phyloP scores from a whole-genome alignment of 2,329 filamentous ascomycete genomes.

The Fonsecaea pugnacius region DNA sequence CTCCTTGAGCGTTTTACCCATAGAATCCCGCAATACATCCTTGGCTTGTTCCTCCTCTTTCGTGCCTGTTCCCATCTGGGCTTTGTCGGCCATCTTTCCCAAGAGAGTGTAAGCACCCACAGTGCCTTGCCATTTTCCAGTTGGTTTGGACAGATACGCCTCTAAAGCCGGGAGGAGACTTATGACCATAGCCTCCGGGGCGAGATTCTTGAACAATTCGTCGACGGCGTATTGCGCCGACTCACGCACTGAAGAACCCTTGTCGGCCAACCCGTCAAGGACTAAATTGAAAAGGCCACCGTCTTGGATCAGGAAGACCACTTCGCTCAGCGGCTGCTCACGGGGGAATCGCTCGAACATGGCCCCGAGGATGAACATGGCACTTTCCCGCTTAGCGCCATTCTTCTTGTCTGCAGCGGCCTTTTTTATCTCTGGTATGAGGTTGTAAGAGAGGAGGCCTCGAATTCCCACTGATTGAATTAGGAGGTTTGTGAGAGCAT shows the following conservation, averaged over 20 bases:
- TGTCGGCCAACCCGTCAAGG: constrained; percentile 86
- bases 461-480: constrained; percentile 68
- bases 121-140: constrained; percentile 96
- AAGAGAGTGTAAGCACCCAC: constrained; percentile 83
- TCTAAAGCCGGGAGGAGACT: constrained; percentile 78
- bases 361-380: constrained; percentile 92
- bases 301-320: constrained; percentile 80
- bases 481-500: constrained; percentile 66
- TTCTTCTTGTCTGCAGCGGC: constrained; percentile 93
- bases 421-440: constrained; percentile 70
- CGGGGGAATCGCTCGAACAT: constrained; percentile 87
- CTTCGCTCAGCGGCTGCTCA: constrained; percentile 76
- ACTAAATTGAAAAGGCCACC: constrained; percentile 72
- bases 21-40: constrained; percentile 84
- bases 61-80: constrained; percentile 80
- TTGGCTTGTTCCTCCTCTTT: constrained; percentile 85
- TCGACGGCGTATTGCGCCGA: constrained; percentile 94
- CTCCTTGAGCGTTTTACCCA: constrained; percentile 83
- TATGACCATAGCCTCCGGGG: constrained; percentile 78
- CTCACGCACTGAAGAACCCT: constrained; percentile 84
- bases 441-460: constrained; percentile 64
- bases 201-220: constrained; percentile 78
- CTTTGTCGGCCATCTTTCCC: constrained; percentile 93
- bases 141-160: constrained; percentile 77
- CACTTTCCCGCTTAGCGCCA: constrained; percentile 79